Percentiles rank a stretch among this genome's conserved stretches.
Evolutionary conservation across 2,329 filamentous ascomycete genomes (phyloP).

Genomic region (Penicillium griseofulvum): DNA sequence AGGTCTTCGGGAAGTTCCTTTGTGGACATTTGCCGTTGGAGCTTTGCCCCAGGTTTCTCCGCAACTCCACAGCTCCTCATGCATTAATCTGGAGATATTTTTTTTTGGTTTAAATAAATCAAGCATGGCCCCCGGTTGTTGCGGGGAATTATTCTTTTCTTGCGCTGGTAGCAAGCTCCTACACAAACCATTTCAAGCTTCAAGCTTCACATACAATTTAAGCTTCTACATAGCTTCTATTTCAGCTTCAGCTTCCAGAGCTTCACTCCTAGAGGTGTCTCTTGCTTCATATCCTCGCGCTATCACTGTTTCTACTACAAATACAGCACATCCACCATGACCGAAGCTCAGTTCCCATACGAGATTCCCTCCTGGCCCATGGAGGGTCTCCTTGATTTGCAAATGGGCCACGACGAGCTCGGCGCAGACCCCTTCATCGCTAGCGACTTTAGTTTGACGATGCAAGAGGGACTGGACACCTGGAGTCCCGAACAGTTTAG

Average conservation of each 20-base stretch:
- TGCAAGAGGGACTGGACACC: not conserved
- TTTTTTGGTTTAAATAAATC: slow-evolving; percentile 1
- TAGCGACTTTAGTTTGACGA: not conserved
- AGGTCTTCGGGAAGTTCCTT: not conserved
- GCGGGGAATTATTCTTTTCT: not conserved
- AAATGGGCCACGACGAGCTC: not conserved
- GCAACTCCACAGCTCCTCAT: not conserved
- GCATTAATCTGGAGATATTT: not conserved
- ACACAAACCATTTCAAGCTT: not conserved
- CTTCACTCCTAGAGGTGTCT: not conserved
- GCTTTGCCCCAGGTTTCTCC: slow-evolving; percentile 9
- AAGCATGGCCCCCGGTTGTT: slow-evolving; percentile 3
- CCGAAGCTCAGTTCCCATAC: not conserved
- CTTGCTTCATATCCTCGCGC: not conserved
- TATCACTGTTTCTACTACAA: not conserved
- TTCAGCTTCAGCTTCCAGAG: not conserved
- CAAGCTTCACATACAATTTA: not conserved
- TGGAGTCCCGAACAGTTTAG: not conserved
- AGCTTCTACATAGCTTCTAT: no score
- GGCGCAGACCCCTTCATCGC: slow-evolving; percentile 1
- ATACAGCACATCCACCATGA: not conserved
- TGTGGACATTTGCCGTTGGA: not conserved
- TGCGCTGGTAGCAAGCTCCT: not conserved
- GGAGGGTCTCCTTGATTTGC: not conserved
- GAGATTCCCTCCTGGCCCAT: not conserved